These are phyloP conservation scores for Hypocrella siamensis DNA, from an alignment of 2,329 filamentous ascomycete species.

Conservation along the genomic window DNA sequence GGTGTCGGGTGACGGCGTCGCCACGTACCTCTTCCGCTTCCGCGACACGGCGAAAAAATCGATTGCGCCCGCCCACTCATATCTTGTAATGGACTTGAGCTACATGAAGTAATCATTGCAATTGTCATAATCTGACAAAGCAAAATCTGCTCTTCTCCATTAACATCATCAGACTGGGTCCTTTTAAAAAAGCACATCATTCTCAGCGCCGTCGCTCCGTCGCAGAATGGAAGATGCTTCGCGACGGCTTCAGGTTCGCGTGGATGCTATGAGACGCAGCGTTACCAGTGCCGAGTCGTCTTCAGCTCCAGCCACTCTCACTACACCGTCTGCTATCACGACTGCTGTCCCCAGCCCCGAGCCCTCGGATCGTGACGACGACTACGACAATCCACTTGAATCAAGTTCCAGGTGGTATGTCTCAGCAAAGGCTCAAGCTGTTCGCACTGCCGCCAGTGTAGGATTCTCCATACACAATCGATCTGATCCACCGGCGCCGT, in stretches of 20 bases:
- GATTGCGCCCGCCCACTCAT: too few relatives aligned
- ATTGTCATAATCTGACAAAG: too few relatives aligned
- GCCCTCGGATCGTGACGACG: slow-evolving; percentile 16
- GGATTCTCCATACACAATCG: slow-evolving; percentile 27
- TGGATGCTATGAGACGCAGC: slow-evolving; percentile 5
- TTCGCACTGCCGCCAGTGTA: slow-evolving; percentile 26
- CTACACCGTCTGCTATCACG: slow-evolving; percentile 6
- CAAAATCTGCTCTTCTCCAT: too few relatives aligned
- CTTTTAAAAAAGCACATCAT: too few relatives aligned
- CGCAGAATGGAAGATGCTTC: slow-evolving; percentile 1
- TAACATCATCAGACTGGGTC: too few relatives aligned
- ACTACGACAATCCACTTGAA: slow-evolving; percentile 28
- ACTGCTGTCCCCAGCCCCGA: slow-evolving; percentile 13
- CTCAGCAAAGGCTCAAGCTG: slow-evolving; percentile 23
- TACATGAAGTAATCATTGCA: too few relatives aligned
- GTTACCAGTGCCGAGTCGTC: slow-evolving; percentile 1
- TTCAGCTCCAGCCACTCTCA: slow-evolving; percentile 1
- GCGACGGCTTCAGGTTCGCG: slow-evolving; percentile 1
- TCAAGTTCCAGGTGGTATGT: slow-evolving; percentile 26
- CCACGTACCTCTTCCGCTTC: too few relatives aligned
- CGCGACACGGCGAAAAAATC: too few relatives aligned
- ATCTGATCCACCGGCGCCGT: slow-evolving; percentile 22
- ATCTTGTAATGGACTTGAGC: too few relatives aligned
- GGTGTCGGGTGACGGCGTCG: too few relatives aligned
- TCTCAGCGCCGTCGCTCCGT: too few relatives aligned